Base-by-base conservation (phyloP, 305 asterid species). In the Solanum hybrid region DNA sequence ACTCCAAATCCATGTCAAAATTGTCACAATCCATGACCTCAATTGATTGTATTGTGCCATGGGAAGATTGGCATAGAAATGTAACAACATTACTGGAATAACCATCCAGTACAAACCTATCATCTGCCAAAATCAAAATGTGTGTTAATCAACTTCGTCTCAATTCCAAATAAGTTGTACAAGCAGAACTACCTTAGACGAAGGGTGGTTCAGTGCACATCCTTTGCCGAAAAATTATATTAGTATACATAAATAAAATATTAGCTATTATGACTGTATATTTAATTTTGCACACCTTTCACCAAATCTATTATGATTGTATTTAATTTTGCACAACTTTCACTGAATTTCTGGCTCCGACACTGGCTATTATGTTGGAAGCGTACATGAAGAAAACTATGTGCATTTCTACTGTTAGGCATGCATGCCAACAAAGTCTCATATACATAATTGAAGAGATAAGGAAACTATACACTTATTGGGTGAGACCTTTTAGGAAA, bases 21-120 rank as follows among this genome's bases (percentile, higher is more conserved):
- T 3, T 1, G 94, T 93, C 92, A 94, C 97, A 45, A 95, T 33
- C 37, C 89, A 91, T 90, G 99, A 96, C 90, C 99, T 95, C 94
- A 92, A 95, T 22, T 89, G 82, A 77, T 94, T 90, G 89, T 33
- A 93, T 72, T 92, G 91, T 9, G 93, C 95, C 80, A 88, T 89
- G 10, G 98, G 99, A 89, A 96, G 98, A 90, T 91, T 90, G 0
- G 93, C 91, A 90, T 89, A 96, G 94, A 91, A 96, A 90, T 95
- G 95, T 12, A 90, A 94, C 85, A 95, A 90, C 91, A 96, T 79
- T 38, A 96, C 94, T 11, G 99, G 99, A 78, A 97, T 93, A 76
- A 93, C 96, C 88, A 97, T 97, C 99, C 98, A 97, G 33, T 97
- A 96, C 91, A 93, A 87, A 94, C 95, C 99, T 76, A 97, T 97